phyloP scores from a whole-genome alignment of 768 basidiomycete species.

The Erythrobasidium yunnanense region DNA sequence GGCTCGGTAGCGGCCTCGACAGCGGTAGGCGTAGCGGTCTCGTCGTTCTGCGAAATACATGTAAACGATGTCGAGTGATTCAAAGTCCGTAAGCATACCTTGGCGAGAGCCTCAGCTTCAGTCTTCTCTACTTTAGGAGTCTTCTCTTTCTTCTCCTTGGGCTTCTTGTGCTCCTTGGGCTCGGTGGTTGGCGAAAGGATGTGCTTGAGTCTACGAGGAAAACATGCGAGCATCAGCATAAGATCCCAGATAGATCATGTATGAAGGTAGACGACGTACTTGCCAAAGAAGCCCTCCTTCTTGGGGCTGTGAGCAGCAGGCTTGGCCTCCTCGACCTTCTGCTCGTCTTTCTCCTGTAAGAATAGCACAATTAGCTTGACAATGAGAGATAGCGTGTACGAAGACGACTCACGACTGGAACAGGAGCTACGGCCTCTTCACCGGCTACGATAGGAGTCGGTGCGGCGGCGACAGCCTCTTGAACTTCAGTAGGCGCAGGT shows the following conservation, averaged over 20 bases:
- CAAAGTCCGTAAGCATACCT: too few species aligned
- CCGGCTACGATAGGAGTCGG: background rate
- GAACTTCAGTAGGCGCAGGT: conserved; percentile 2
- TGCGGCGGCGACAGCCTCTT: background rate
- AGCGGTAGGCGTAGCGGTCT: conserved; percentile 9
- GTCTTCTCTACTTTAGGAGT: conserved; percentile 21
- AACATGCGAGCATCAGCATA: background rate
- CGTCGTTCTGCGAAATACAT: background rate
- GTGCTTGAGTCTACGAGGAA: conserved; percentile 15
- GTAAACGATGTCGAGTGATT: too few species aligned
- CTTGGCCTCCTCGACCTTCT: conserved; percentile 4
- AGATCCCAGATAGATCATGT: background rate
- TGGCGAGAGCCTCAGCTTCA: conserved; percentile 24
- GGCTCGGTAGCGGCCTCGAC: conserved; percentile 10
- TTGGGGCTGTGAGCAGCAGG: background rate
- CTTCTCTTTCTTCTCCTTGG: conserved; percentile 26
- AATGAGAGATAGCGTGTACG: background rate
- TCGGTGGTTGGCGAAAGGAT: background rate
- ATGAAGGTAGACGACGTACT: conserved; percentile 2
- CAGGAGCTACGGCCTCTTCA: conserved; percentile 3
- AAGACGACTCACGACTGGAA: background rate
- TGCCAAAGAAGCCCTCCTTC: conserved; percentile 20
- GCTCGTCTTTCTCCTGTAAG: background rate
- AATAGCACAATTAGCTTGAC: background rate
- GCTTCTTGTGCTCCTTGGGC: background rate